Conservation (phyloP, 179 eudicot species). For the Spinacia oleracea region DNA sequence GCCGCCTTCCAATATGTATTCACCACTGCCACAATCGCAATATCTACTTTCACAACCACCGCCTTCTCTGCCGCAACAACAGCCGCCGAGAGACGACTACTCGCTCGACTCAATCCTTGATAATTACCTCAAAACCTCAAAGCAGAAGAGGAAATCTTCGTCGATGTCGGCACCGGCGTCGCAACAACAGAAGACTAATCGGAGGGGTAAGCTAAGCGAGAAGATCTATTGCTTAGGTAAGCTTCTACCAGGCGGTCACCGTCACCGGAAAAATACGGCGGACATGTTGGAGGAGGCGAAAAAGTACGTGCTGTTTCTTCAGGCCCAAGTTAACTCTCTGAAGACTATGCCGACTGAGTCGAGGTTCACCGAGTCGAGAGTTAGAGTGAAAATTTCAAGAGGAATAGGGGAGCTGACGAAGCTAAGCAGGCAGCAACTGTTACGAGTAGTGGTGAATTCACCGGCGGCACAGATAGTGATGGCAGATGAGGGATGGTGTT, state of each 20-base stretch:
- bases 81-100: constrained; percentile 6
- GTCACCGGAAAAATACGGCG: constrained; percentile 36
- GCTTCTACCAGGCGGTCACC: constrained; percentile 48
- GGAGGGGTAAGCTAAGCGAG: constrained; percentile 35
- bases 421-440: constrained; percentile 55
- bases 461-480: constrained; percentile 47
- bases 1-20: neutral
- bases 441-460: constrained; percentile 58
- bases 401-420: constrained; percentile 27
- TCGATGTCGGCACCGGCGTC: neutral
- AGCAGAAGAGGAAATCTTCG: constrained; percentile 1
- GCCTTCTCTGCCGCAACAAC: neutral
- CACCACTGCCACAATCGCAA: neutral
- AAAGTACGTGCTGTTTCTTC: constrained; percentile 58
- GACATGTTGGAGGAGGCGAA: constrained; percentile 52
- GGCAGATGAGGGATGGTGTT: constrained; percentile 49
- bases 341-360: constrained; percentile 45
- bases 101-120: constrained; percentile 21
- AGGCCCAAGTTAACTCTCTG: constrained; percentile 58
- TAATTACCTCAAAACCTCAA: neutral
- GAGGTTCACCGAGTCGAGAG: neutral
- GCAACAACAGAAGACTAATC: neutral
- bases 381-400: neutral
- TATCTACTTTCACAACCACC: neutral
- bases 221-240: constrained; percentile 38